Conservation (phyloP, 495 filamentous ascomycete genomes). For the Cairneyella variabilis region DNA sequence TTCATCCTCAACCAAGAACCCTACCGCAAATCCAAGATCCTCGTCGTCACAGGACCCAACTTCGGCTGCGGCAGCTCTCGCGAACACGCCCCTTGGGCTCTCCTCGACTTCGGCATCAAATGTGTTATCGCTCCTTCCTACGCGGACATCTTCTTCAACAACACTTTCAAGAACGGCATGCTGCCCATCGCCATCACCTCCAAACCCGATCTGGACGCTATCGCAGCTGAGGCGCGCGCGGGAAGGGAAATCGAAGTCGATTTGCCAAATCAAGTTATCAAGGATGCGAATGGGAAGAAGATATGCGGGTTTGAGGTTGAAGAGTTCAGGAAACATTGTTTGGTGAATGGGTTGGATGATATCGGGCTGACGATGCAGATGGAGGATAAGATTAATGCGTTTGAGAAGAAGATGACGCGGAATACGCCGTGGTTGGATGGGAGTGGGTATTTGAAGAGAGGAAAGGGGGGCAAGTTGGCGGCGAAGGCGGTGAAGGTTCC, state of each 20-base stretch:
- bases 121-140: slow-evolving; percentile 90
- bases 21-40: slow-evolving; percentile 81
- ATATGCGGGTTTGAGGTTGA: slow-evolving; percentile 83
- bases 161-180: slow-evolving; percentile 99
- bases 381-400: slow-evolving; percentile 80
- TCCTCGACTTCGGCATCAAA: slow-evolving; percentile 94
- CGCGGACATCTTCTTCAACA: slow-evolving; percentile 99
- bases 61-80: slow-evolving; percentile 93
- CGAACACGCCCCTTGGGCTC: slow-evolving; percentile 96
- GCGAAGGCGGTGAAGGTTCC: slow-evolving; percentile 83
- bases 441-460: slow-evolving; percentile 72
- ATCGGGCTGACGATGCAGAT: slow-evolving; percentile 92
- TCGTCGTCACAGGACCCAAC: slow-evolving; percentile 90
- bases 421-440: slow-evolving; percentile 95
- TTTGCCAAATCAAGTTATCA: slow-evolving; percentile 80
- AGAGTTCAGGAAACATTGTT: slow-evolving; percentile 87
- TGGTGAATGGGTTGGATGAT: slow-evolving; percentile 93
- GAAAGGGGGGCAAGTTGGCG: slow-evolving; percentile 62
- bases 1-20: slow-evolving; percentile 91
- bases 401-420: slow-evolving; percentile 70
- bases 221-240: slow-evolving; percentile 76
- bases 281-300: slow-evolving; percentile 64
- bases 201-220: slow-evolving; percentile 57
- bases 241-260: slow-evolving; percentile 90
- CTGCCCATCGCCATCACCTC: slow-evolving; percentile 77